Percentiles rank a stretch among this genome's conserved stretches.
Evolutionary conservation across 352 stramenopile species (phyloP).

Genomic region (Pythium vanterpoolii): DNA sequence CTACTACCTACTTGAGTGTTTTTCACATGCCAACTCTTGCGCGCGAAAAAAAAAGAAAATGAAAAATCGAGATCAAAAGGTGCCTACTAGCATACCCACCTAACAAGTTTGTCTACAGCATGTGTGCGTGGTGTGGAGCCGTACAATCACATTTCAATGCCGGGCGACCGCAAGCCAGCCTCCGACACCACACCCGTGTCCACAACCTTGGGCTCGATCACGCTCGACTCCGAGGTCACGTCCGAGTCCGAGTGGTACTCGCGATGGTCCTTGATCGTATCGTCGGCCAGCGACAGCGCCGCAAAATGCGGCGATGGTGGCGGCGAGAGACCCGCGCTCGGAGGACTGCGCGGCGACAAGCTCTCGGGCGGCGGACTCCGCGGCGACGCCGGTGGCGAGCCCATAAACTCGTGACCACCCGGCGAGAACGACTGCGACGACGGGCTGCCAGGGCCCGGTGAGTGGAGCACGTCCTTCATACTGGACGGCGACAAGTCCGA

Average conservation of each 20-base stretch:
- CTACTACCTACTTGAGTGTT: conserved; percentile 10
- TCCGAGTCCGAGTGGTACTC: conserved; percentile 77
- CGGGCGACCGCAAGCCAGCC: conserved; percentile 49
- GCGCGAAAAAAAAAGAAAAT: not conserved
- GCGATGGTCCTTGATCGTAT: conserved; percentile 44
- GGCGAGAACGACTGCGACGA: conserved; percentile 28
- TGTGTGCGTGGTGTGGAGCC: too few relatives aligned
- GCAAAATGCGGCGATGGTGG: conserved; percentile 42
- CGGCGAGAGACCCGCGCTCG: conserved; percentile 20
- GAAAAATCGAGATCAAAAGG: conserved; percentile 23
- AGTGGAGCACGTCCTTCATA: conserved; percentile 37
- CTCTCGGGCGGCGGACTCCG: conserved; percentile 32
- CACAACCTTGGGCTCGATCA: conserved; percentile 72
- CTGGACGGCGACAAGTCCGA: conserved; percentile 52
- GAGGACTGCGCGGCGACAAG: conserved; percentile 29
- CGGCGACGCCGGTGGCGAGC: conserved; percentile 50
- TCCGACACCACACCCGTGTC: conserved; percentile 37
- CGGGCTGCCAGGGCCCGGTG: conserved; percentile 53
- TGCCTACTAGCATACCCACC: conserved; percentile 19
- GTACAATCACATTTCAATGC: conserved; percentile 59
- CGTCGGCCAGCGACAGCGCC: conserved; percentile 39
- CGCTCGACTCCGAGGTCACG: conserved; percentile 42
- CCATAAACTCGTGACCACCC: conserved; percentile 14
- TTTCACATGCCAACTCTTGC: not conserved
- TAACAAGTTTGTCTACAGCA: conserved; percentile 23